Base-by-base conservation (phyloP, 2,329 filamentous ascomycete genomes). In the Ceratocystis destructans region DNA sequence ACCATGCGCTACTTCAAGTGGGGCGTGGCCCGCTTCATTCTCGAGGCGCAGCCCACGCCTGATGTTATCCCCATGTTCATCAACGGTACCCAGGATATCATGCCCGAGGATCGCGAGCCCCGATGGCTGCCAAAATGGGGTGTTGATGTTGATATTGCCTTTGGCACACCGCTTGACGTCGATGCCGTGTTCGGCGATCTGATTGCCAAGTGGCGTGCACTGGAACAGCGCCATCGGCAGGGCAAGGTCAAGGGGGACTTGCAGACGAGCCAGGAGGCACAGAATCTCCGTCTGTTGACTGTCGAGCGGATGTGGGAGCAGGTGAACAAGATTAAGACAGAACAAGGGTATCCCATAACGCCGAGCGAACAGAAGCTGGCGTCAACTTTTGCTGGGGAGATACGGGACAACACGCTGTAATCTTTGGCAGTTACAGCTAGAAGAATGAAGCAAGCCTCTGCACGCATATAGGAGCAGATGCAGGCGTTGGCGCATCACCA, bases 1-100 rank as follows among this genome's bases (percentile, higher is more conserved):
- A 84, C 87, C 6, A 87, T 97, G 80, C 88, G 94, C 37, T 99
- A 99, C 77, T 97, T 97, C 83, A 96, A 96, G 78, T 99, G 94
- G 94, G 94, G 94, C 0, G 81, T 97, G 1, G 90, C 93, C 5
- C 85, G 94, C 1, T 81, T 97, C 67, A 94, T 99, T 67, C 83
- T 99, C 61, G 94, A 99, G 75, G 84, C 87, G 61, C 88, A 93
- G 62, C 90, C 90, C 2, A 86, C 89, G 69, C 94, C 94, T 0
- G 89, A 95, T 70, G 83, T 99, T 22, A 83, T 99, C 45, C 91
- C 94, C 55, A 93, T 99, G 77, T 99, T 95, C 80, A 87, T 97
- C 62, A 90, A 96, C 72, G 94, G 94, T 33, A 88, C 89, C 17
- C 88, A 96, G 73, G 77, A 87, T 68, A 80, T 96, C 70, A 96